Base-by-base conservation (phyloP, 352 stramenopile species). In the Phytophthora chlamydospora region DNA sequence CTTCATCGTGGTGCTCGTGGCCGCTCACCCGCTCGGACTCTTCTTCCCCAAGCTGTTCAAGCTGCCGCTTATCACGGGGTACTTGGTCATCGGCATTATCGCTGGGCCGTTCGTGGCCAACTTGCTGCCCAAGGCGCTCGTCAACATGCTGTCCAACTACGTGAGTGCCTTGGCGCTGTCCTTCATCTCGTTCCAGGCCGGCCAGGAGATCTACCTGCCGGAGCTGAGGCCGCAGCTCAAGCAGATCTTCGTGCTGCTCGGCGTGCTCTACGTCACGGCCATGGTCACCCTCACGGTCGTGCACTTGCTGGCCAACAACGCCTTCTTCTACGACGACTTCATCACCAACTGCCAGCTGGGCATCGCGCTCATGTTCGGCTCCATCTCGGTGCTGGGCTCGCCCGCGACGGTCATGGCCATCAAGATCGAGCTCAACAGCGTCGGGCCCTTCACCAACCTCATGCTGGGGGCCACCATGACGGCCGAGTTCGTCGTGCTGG, bases 141-240 rank as follows among this genome's bases (percentile, higher is more conserved):
- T 72, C 7, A 40, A 63, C 12, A 49, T 72, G 63, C 32, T 72
- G 8, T 63, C 63, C n/a, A 34, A 24, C 21, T 85, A 74, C 41
- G 74, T 90, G 50, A 90, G 76, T 52, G 76, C 76, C 19, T 70
- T 89, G 49, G 78, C 81, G 36, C 68, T 90, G 14, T 88, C 78
- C 14, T 90, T 90, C 66, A 89, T 90, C 66, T 88, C 81, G 55
- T 89, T 89, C 58, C 78, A 90, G 61, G 78, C 81, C 2, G 81
- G 81, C 1, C 81, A 90, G 40, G 81, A 90, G 58, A 85, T 90
- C 58, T 90, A 90, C 38, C 55, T 85, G 16, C 81, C 81, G 11
- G 81, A 90, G 40, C 67, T 90, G 33, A 46, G 56, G 16, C 81
- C 81, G 16, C 81, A 90, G 50, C 72, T 90, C 50, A 85, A 86